Conservation (phyloP, 805 yeast species). For the Suhomyces emberorum region DNA sequence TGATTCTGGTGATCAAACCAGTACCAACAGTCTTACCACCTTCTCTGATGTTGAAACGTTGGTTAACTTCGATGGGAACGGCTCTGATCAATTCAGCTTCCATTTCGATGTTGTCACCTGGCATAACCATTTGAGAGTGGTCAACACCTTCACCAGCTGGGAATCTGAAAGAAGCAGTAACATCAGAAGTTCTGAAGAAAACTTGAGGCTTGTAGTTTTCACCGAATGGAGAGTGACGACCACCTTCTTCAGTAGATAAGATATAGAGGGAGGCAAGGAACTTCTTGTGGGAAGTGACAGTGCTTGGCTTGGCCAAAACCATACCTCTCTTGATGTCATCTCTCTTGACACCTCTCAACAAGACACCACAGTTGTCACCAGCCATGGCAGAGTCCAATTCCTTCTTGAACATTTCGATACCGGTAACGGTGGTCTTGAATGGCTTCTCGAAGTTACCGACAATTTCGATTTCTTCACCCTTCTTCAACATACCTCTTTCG, state of each 20-base stretch:
- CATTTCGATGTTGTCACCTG: conserved; percentile 99
- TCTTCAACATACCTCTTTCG: conserved; percentile 95
- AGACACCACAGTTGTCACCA: conserved; percentile 98
- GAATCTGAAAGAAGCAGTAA: conserved; percentile 85
- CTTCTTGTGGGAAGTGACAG: conserved; percentile 90
- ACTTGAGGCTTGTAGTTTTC: conserved; percentile 98
- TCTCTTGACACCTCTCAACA: conserved; percentile 97
- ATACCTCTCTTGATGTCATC: conserved; percentile 96
- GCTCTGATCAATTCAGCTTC: conserved; percentile 84
- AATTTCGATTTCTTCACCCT: conserved; percentile 97
- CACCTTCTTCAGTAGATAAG: conserved; percentile 96
- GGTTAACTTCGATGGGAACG: conserved; percentile 92
- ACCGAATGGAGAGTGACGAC: conserved; percentile 97
- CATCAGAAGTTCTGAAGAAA: conserved; percentile 95
- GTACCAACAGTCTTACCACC: conserved; percentile 99
- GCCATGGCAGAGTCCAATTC: conserved; percentile 97
- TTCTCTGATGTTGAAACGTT: conserved; percentile 98
- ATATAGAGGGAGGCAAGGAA: conserved; percentile 91
- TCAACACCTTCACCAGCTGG: conserved; percentile 73
- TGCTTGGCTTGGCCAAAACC: conserved; percentile 91
- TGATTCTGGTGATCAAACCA: conserved; percentile 91
- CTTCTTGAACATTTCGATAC: conserved; percentile 99
- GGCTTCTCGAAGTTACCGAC: conserved; percentile 89
- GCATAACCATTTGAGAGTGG: conserved; percentile 87
- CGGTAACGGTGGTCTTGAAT: conserved; percentile 91